phyloP scores from a whole-genome alignment of 2,329 filamentous ascomycete genomes.

The Aspergillus terreus region DNA sequence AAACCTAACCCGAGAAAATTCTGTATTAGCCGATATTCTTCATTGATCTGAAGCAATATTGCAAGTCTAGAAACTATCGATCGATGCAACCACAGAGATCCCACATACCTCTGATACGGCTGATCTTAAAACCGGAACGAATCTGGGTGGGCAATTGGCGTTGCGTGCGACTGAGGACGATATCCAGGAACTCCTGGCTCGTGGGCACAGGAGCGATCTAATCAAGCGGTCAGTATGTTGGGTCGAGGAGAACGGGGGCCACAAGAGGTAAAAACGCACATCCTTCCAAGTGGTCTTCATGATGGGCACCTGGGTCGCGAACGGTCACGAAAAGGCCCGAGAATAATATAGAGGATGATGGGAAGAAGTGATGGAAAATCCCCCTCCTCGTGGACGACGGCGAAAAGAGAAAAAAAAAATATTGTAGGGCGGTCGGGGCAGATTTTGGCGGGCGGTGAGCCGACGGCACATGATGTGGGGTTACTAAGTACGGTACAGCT shows the following conservation, averaged over 20 bases:
- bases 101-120: slow-evolving; percentile 67
- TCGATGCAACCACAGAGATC: background rate
- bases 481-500: background rate
- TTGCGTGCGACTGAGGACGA: slow-evolving; percentile 91
- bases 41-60: background rate
- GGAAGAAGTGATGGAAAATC: slow-evolving; percentile 1
- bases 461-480: background rate
- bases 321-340: slow-evolving; percentile 21
- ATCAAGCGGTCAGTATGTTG: slow-evolving; percentile 22
- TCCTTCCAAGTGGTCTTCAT: slow-evolving; percentile 63
- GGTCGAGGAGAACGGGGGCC: background rate
- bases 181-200: slow-evolving; percentile 94
- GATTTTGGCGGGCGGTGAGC: slow-evolving; percentile 18
- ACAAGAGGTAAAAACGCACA: slow-evolving; percentile 26
- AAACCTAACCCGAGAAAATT: slow-evolving; percentile 56
- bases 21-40: slow-evolving; percentile 23
- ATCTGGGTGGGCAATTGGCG: slow-evolving; percentile 93
- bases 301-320: slow-evolving; percentile 28
- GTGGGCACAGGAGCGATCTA: slow-evolving; percentile 81
- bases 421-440: slow-evolving; percentile 15
- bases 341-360: slow-evolving; percentile 1
- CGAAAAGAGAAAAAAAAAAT: slow-evolving; percentile 15
- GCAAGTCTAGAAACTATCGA: background rate
- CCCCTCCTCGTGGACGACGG: slow-evolving; percentile 5
- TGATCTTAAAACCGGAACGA: slow-evolving; percentile 91